Evolutionary conservation across 2,329 filamentous ascomycete species (phyloP).

Genomic region (Xylariaceae sp.): DNA sequence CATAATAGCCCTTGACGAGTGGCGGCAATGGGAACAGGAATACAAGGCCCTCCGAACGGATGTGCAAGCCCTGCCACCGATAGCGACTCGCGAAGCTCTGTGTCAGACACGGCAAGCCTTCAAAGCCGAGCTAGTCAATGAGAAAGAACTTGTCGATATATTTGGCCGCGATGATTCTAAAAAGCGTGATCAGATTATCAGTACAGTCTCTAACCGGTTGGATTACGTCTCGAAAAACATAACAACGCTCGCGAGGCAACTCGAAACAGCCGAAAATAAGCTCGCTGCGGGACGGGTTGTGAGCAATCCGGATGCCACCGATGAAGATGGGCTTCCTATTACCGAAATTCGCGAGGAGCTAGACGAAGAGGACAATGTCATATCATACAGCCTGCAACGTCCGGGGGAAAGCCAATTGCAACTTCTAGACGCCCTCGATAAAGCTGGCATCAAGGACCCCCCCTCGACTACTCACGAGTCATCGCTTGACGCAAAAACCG

Average conservation of each 20-base stretch:
- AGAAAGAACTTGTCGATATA: slow-evolving; percentile 50
- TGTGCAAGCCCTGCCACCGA: slow-evolving; percentile 51
- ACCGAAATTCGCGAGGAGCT: slow-evolving; percentile 90
- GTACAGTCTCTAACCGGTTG: slow-evolving; percentile 66
- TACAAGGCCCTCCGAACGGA: slow-evolving; percentile 87
- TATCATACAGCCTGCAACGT: slow-evolving; percentile 60
- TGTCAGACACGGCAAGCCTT: slow-evolving; percentile 53
- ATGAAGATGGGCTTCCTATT: slow-evolving; percentile 68
- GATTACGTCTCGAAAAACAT: slow-evolving; percentile 89
- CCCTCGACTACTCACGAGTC: slow-evolving; percentile 25
- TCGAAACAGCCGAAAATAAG: slow-evolving; percentile 62
- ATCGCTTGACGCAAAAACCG: slow-evolving; percentile 13
- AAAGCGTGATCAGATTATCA: slow-evolving; percentile 57
- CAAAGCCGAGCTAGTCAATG: slow-evolving; percentile 57
- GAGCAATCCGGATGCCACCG: slow-evolving; percentile 54
- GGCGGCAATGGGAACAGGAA: slow-evolving; percentile 86
- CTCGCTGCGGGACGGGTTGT: slow-evolving; percentile 57
- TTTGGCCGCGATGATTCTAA: slow-evolving; percentile 43
- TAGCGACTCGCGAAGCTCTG: slow-evolving; percentile 49
- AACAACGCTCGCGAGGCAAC: slow-evolving; percentile 51
- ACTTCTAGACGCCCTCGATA: slow-evolving; percentile 66
- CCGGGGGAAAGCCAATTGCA: slow-evolving; percentile 63
- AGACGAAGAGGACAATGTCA: slow-evolving; percentile 81
- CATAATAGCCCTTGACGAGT: slow-evolving; percentile 71
- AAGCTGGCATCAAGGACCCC: slow-evolving; percentile 61